These are phyloP conservation scores for Stellera chamaejasme DNA, from an alignment of 345 rosid genomes.

Conservation along the genomic window DNA sequence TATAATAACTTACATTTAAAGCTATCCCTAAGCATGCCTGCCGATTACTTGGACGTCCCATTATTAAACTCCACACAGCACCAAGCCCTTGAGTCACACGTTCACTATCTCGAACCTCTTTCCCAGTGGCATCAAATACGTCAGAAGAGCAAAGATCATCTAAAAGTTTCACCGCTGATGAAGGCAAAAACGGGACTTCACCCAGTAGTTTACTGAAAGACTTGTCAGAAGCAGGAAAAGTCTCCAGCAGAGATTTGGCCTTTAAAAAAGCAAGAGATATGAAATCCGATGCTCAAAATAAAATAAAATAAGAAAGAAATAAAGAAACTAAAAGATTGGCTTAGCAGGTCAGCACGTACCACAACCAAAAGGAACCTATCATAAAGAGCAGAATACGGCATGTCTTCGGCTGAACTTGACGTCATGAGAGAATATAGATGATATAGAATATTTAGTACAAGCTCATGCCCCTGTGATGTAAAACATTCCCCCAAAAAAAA, in stretches of 20 bases:
- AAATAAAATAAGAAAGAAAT: background rate
- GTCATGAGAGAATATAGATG: conserved; percentile 58
- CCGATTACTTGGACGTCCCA: conserved; percentile 82
- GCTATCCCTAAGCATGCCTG: conserved; percentile 81
- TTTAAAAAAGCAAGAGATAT: conserved; percentile 22
- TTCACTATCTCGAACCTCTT: conserved; percentile 61
- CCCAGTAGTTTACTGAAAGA: conserved; percentile 89
- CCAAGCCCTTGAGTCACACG: conserved; percentile 98
- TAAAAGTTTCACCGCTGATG: conserved; percentile 62
- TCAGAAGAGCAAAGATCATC: conserved; percentile 70
- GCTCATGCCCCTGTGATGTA: conserved; percentile 77
- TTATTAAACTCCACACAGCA: conserved; percentile 91
- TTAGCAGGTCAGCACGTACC: conserved; percentile 40
- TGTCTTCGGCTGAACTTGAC: conserved; percentile 34
- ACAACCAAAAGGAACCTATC: conserved; percentile 75
- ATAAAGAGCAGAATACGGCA: conserved; percentile 45
- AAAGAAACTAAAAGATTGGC: conserved; percentile 2
- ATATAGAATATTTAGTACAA: conserved; percentile 72
- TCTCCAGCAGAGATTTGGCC: conserved; percentile 77
- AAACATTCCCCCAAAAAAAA: conserved; percentile 2
- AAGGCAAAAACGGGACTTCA: conserved; percentile 81
- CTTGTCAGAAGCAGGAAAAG: conserved; percentile 91
- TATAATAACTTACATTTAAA: conserved; percentile 47
- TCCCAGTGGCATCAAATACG: conserved; percentile 51
- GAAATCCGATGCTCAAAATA: conserved; percentile 15